A percentile compares a stretch with the other conserved stretches of the same genome.
phyloP scores from a whole-genome alignment of 2,329 filamentous ascomycete genomes.

The Knufia petricola region DNA sequence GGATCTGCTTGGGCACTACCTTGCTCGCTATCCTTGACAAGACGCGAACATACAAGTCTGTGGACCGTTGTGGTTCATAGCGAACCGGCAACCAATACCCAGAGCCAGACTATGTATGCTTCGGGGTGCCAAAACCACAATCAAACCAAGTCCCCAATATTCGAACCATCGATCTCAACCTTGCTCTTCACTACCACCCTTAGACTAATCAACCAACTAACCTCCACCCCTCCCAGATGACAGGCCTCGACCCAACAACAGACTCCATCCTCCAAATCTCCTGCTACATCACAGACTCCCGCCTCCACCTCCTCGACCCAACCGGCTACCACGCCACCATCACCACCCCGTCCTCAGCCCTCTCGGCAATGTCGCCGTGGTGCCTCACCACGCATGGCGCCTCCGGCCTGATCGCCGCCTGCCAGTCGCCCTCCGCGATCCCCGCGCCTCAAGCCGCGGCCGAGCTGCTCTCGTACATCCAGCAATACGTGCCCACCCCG shows the following conservation, averaged over 20 bases:
- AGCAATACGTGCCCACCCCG: slow-evolving; percentile 56
- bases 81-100: not conserved
- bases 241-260: slow-evolving; percentile 64
- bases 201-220: not conserved
- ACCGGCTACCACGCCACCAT: slow-evolving; percentile 70
- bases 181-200: not conserved
- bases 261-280: slow-evolving; percentile 87
- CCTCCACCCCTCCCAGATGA: slow-evolving; percentile 55
- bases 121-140: too few species aligned
- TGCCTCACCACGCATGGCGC: slow-evolving; percentile 73
- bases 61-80: too few species aligned
- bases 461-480: slow-evolving; percentile 68
- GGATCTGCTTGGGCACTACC: not conserved
- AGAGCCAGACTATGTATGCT: too few species aligned
- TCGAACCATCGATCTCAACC: too few species aligned
- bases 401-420: slow-evolving; percentile 58
- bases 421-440: slow-evolving; percentile 46
- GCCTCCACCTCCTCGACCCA: slow-evolving; percentile 66
- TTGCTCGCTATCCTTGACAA: too few species aligned
- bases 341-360: slow-evolving; percentile 64
- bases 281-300: slow-evolving; percentile 77
- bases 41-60: too few species aligned
- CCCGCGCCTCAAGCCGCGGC: slow-evolving; percentile 52
- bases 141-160: too few species aligned
- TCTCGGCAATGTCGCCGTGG: slow-evolving; percentile 80